Conservation (phyloP, 2,329 filamentous ascomycete genomes). For the Aphanoascus verrucosus region DNA sequence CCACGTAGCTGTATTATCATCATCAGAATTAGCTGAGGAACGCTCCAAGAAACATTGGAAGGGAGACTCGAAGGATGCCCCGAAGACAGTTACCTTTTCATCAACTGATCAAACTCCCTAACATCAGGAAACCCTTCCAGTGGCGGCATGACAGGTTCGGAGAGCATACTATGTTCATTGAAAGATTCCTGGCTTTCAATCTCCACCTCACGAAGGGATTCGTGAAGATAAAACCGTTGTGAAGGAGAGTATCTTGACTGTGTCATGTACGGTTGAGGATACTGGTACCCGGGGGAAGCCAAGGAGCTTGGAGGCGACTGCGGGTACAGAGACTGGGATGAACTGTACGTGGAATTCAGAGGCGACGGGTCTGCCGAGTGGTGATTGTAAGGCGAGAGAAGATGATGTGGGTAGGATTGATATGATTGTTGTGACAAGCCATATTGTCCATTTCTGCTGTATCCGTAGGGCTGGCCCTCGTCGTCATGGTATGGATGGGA, state of each 20-base stretch:
- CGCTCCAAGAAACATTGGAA: background rate
- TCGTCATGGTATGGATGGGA: conserved; percentile 22
- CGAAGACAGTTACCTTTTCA: conserved; percentile 31
- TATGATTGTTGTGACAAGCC: conserved; percentile 20
- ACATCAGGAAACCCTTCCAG: conserved; percentile 38
- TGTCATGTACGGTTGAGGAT: conserved; percentile 26
- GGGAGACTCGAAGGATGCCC: background rate
- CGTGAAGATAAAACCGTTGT: conserved; percentile 28
- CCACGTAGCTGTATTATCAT: conserved; percentile 34
- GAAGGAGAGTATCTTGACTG: conserved; percentile 26
- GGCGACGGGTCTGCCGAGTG: conserved; percentile 25
- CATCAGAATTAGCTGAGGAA: background rate
- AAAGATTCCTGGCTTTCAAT: conserved; percentile 38
- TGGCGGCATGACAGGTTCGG: conserved; percentile 35
- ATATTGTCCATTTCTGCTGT: conserved; percentile 20
- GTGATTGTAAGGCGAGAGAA: conserved; percentile 29
- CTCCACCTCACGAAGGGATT: conserved; percentile 27
- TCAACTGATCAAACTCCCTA: conserved; percentile 37
- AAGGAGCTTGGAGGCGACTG: conserved; percentile 17
- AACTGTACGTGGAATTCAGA: conserved; percentile 23
- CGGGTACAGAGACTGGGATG: conserved; percentile 25
- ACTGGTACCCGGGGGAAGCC: conserved; percentile 22
- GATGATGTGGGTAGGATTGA: conserved; percentile 30
- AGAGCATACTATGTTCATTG: conserved; percentile 35
- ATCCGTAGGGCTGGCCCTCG: conserved; percentile 20